Evolutionary conservation across 1,139 yeast genomes (phyloP).

Genomic region (Geotrichum klebahnii): DNA sequence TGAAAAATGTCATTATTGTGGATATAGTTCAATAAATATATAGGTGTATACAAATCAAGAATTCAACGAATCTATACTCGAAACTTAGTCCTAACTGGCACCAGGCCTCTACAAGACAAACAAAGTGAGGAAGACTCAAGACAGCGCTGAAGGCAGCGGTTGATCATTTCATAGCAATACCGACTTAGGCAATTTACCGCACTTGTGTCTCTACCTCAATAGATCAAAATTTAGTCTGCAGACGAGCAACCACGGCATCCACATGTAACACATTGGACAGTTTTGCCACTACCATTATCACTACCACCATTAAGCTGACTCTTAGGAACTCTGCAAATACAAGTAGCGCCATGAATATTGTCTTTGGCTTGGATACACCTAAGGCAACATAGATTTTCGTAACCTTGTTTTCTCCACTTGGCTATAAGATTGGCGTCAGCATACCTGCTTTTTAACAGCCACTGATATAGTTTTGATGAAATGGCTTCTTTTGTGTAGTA

Average conservation of each 20-base stretch:
- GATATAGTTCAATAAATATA: too few relatives aligned
- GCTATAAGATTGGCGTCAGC: slow-evolving; percentile 73
- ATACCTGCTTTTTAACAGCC: slow-evolving; percentile 65
- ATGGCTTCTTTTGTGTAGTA: slow-evolving; percentile 68
- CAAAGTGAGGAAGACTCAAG: too few relatives aligned
- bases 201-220: too few relatives aligned
- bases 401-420: slow-evolving; percentile 89
- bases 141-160: too few relatives aligned
- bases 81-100: too few relatives aligned
- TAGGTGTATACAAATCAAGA: too few relatives aligned
- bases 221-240: slow-evolving; percentile 51
- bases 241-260: slow-evolving; percentile 90
- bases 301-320: slow-evolving; percentile 21
- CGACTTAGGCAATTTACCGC: too few relatives aligned
- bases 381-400: slow-evolving; percentile 80
- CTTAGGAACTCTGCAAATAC: slow-evolving; percentile 79
- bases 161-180: too few relatives aligned
- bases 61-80: too few relatives aligned
- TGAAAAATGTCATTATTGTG: too few relatives aligned
- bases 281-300: slow-evolving; percentile 27
- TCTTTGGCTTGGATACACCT: slow-evolving; percentile 69
- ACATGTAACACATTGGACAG: slow-evolving; percentile 71
- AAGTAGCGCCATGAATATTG: slow-evolving; percentile 61
- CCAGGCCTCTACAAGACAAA: too few relatives aligned
- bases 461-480: slow-evolving; percentile 64